phyloP scores from a whole-genome alignment of 192 early-diverging fungal species.

The Coemansia sp. region DNA sequence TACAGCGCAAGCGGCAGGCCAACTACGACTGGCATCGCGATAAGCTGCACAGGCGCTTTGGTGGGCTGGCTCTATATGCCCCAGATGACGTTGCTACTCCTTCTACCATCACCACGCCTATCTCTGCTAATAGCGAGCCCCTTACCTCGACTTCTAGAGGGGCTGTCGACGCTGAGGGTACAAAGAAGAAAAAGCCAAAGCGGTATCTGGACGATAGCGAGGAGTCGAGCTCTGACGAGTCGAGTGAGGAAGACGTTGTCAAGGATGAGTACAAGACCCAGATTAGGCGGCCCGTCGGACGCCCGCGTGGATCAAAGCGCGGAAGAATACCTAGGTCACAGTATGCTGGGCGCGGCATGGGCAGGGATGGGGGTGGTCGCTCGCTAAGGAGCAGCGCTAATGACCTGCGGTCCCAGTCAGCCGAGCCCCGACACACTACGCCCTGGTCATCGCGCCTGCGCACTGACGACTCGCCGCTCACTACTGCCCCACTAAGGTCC shows the following conservation, averaged over 20 bases:
- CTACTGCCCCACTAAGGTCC: background rate
- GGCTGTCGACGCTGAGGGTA: background rate
- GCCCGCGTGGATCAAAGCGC: slow-evolving; percentile 11
- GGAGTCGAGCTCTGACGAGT: background rate
- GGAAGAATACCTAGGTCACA: background rate
- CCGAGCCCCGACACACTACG: background rate
- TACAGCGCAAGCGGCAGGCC: slow-evolving; percentile 25
- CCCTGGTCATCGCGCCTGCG: slow-evolving; percentile 8
- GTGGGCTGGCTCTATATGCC: slow-evolving; percentile 2
- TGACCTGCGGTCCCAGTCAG: background rate
- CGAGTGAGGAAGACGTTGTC: background rate
- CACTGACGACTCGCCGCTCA: background rate
- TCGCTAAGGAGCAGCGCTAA: slow-evolving; percentile 2
- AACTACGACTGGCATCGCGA: slow-evolving; percentile 43
- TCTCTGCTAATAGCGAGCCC: background rate
- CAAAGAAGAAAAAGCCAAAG: background rate
- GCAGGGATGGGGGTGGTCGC: background rate
- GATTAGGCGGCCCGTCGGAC: slow-evolving; percentile 3
- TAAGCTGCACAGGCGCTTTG: slow-evolving; percentile 34
- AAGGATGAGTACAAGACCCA: background rate
- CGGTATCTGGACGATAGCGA: slow-evolving; percentile 4
- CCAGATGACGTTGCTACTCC: background rate
- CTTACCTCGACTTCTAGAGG: background rate
- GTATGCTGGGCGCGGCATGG: background rate
- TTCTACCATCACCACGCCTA: background rate